Percentiles rank a stretch among this genome's conserved stretches.
Evolutionary conservation across 345 rosid species (phyloP).

Genomic region (Boechera divaricarpa): DNA sequence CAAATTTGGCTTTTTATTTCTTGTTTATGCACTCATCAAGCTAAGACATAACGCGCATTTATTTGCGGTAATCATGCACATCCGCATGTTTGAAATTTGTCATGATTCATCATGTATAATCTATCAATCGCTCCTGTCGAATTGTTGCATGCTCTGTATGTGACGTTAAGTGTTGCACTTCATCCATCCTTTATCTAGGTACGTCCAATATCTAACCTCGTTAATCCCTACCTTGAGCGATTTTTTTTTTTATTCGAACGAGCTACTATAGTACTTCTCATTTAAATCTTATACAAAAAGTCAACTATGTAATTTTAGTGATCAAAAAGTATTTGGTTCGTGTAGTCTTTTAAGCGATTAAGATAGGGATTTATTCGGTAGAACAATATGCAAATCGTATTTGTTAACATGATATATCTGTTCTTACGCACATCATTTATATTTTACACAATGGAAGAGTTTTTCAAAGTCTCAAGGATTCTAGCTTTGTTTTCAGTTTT

Average conservation of each 20-base stretch:
- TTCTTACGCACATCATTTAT: neutral
- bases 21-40: neutral
- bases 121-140: neutral
- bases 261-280: neutral
- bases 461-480: neutral
- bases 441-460: constrained; percentile 4
- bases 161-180: neutral
- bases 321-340: too few relatives aligned
- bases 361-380: too few relatives aligned
- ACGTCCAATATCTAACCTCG: neutral
- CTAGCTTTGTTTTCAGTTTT: too few relatives aligned
- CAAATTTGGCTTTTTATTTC: neutral
- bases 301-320: too few relatives aligned
- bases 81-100: neutral
- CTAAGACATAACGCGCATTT: neutral
- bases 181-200: neutral
- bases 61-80: neutral
- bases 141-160: neutral
- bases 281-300: too few relatives aligned
- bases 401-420: too few relatives aligned
- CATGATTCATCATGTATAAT: neutral
- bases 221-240: neutral
- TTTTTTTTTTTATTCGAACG: neutral
- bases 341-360: too few relatives aligned
- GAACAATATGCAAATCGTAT: too few relatives aligned